phyloP scores from a whole-genome alignment of 2,329 filamentous ascomycete species.

The Fusarium begoniae region DNA sequence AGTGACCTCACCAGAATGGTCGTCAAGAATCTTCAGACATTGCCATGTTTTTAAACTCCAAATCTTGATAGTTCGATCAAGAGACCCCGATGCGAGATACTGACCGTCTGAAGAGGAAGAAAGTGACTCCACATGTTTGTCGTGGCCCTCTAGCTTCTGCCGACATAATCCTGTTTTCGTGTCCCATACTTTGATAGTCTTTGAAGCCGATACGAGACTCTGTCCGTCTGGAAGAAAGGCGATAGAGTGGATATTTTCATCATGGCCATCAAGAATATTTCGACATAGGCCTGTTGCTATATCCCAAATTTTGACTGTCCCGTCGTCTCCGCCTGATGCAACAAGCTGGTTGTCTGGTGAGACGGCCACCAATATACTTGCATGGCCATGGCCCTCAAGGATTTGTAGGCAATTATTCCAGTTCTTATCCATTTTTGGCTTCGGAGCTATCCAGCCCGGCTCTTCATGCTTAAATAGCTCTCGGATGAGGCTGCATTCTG shows the following conservation, averaged over 20 bases:
- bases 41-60: accelerated
- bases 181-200: accelerated
- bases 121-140: accelerated
- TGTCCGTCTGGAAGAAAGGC: accelerated
- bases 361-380: accelerated
- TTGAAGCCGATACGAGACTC: accelerated
- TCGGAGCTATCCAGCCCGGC: accelerated
- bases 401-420: not conserved
- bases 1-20: accelerated
- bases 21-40: accelerated
- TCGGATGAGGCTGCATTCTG: not conserved
- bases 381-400: accelerated
- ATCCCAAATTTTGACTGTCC: too few relatives aligned
- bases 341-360: accelerated
- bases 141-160: accelerated
- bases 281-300: too few relatives aligned
- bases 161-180: not conserved
- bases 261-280: too few relatives aligned
- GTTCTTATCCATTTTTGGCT: accelerated
- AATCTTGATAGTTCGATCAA: accelerated
- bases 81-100: not conserved
- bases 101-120: not conserved
- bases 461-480: accelerated
- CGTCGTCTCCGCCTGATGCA: too few relatives aligned
- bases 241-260: accelerated